Base-by-base conservation (phyloP, 2,329 filamentous ascomycete species). In the Fusarium siculi region DNA sequence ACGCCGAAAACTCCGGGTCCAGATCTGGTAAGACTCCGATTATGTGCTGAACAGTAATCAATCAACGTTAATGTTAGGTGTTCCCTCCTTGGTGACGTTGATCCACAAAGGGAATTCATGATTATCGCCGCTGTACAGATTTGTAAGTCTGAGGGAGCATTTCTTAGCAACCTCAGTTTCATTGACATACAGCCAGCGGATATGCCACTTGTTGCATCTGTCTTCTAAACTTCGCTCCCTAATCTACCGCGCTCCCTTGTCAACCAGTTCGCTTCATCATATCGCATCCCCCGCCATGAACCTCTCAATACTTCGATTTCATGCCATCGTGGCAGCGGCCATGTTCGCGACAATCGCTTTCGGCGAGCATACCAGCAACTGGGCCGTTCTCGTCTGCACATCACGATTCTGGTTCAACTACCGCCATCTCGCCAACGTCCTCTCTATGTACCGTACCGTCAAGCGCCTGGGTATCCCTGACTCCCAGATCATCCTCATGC, bases 381-480 rank as follows among this genome's bases (percentile, higher is more conserved):
- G 96, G 96, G 96, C 96, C 15, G 96, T 99, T 70, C 91, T 99
- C n/a, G 96, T 99, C 66, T 96, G 93, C 74, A 99, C 96, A 10
- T 99, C 96, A 59, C 93, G 96, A 60, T 99, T 99, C 88, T 99
- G 96, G 96, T 99, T 99, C 91, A 99, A 99, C 85, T 99, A 99
- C 84, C 93, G 96, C 65, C 96, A 99, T 83, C 92, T 99, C 58
- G 95, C 96, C 82, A 99, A 99, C 85, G 96, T 97, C 23, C 91
- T 99, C 69, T 98, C 96, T 67, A 91, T 99, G 73, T 99, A 99
- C 85, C 94, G 96, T 66, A 99, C 96, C 64, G 96, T 99, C 72
- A 99, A 99, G 86, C 93, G 96, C 18, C 91, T 99, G 42, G 96
- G 96, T 53, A 99, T 99, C 68, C 96, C 96, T 40, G 96, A 99